A percentile compares a stretch with the other conserved stretches of the same genome.
Conservation (phyloP, 2,329 filamentous ascomycete species). For the Rhynchosporium agropyri region DNA sequence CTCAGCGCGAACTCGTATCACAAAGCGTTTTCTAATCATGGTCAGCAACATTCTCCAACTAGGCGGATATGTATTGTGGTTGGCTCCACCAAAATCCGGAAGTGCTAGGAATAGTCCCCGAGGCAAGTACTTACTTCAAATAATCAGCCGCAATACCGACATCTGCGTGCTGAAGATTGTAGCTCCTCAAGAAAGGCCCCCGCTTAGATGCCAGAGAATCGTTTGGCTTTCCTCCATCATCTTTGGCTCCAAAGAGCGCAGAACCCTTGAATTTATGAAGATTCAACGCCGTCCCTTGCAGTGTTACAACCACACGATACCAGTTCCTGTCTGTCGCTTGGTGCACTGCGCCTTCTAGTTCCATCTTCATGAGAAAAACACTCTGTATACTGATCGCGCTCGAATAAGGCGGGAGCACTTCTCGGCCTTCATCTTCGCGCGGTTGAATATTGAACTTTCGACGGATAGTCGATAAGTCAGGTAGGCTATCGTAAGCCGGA, state of each 20-base stretch:
- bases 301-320: slow-evolving; percentile 62
- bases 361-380: slow-evolving; percentile 65
- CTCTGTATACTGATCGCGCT: slow-evolving; percentile 58
- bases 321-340: slow-evolving; percentile 64
- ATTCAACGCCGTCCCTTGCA: slow-evolving; percentile 70
- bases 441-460: slow-evolving; percentile 41
- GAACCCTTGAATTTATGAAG: slow-evolving; percentile 66
- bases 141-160: slow-evolving; percentile 75
- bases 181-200: slow-evolving; percentile 64
- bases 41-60: slow-evolving; percentile 14
- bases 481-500: slow-evolving; percentile 32
- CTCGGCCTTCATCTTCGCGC: slow-evolving; percentile 46
- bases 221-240: slow-evolving; percentile 53
- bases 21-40: slow-evolving; percentile 51
- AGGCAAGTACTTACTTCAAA: slow-evolving; percentile 57
- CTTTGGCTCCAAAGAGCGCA: slow-evolving; percentile 52
- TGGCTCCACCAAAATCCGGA: background rate
- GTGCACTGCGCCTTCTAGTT: slow-evolving; percentile 66
- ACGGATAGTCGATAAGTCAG: slow-evolving; percentile 26
- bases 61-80: background rate
- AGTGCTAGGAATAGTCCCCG: slow-evolving; percentile 2
- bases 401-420: slow-evolving; percentile 58
- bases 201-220: slow-evolving; percentile 55
- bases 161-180: slow-evolving; percentile 74
- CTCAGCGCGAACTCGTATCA: slow-evolving; percentile 72